These are phyloP conservation scores for Hypoxylon sp. DNA, from an alignment of 2,329 filamentous ascomycete species.

Conservation along the genomic window DNA sequence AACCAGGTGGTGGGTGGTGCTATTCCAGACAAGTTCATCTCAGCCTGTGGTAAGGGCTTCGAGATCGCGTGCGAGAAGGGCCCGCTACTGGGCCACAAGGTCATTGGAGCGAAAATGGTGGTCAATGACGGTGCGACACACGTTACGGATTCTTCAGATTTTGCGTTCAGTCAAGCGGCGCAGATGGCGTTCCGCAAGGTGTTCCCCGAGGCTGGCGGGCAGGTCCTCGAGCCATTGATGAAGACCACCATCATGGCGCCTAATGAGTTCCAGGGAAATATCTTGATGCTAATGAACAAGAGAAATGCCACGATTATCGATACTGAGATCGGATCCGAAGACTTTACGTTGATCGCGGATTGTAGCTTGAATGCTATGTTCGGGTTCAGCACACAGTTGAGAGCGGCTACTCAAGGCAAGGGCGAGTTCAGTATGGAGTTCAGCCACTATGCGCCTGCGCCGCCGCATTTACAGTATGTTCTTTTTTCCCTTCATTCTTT, in stretches of 20 bases:
- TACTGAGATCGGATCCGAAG: slow-evolving; percentile 92
- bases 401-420: slow-evolving; percentile 96
- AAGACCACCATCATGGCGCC: slow-evolving; percentile 97
- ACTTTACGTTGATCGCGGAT: slow-evolving; percentile 93
- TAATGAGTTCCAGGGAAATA: slow-evolving; percentile 96
- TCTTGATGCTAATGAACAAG: slow-evolving; percentile 97
- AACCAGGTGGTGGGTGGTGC: slow-evolving; percentile 88
- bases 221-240: slow-evolving; percentile 96
- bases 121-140: slow-evolving; percentile 97
- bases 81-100: slow-evolving; percentile 91
- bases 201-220: slow-evolving; percentile 83
- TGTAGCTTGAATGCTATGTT: slow-evolving; percentile 98
- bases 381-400: slow-evolving; percentile 90
- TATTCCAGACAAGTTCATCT: slow-evolving; percentile 96
- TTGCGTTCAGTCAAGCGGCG: slow-evolving; percentile 93
- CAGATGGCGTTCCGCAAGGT: slow-evolving; percentile 97
- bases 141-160: slow-evolving; percentile 97
- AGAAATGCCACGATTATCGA: slow-evolving; percentile 94
- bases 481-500: not conserved
- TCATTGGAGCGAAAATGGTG: slow-evolving; percentile 90
- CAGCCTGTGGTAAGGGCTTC: slow-evolving; percentile 96
- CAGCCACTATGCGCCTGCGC: slow-evolving; percentile 91
- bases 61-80: slow-evolving; percentile 85
- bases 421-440: slow-evolving; percentile 99
- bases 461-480: slow-evolving; percentile 88